These are phyloP conservation scores for Blastobotrys peoriensis DNA, from an alignment of 805 yeast genomes.

Conservation along the genomic window DNA sequence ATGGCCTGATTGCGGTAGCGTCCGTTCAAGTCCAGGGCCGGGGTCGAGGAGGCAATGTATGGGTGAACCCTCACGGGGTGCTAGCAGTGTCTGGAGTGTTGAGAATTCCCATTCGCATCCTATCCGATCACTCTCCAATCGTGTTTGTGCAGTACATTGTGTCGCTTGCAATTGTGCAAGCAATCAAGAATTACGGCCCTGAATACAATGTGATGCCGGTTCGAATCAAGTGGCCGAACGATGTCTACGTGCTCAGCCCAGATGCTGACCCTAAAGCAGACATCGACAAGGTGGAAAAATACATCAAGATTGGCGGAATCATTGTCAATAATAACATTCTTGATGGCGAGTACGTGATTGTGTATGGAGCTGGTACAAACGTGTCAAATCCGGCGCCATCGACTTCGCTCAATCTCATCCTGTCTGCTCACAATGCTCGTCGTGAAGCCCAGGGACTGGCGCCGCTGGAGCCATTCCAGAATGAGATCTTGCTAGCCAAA, in stretches of 20 bases:
- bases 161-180: slow-evolving; percentile 76
- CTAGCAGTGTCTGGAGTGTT: slow-evolving; percentile 72
- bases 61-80: slow-evolving; percentile 95
- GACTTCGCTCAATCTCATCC: slow-evolving; percentile 71
- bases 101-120: slow-evolving; percentile 40
- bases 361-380: slow-evolving; percentile 85
- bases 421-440: slow-evolving; percentile 52
- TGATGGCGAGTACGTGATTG: slow-evolving; percentile 53
- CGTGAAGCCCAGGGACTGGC: slow-evolving; percentile 39
- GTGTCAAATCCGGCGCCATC: slow-evolving; percentile 85
- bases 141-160: slow-evolving; percentile 84
- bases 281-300: slow-evolving; percentile 25
- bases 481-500: slow-evolving; percentile 56
- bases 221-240: slow-evolving; percentile 95
- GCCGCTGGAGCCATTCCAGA: slow-evolving; percentile 40
- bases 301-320: slow-evolving; percentile 76
- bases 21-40: slow-evolving; percentile 84
- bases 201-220: slow-evolving; percentile 75
- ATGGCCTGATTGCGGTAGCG: slow-evolving; percentile 64
- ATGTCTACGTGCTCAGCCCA: slow-evolving; percentile 70
- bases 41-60: slow-evolving; percentile 90
- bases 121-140: slow-evolving; percentile 40
- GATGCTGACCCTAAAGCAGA: slow-evolving; percentile 21
- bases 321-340: slow-evolving; percentile 72
- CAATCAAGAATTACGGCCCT: slow-evolving; percentile 55